phyloP scores from a whole-genome alignment of 1,139 yeast genomes.

The Nakaseomyces uthaithaninus region DNA sequence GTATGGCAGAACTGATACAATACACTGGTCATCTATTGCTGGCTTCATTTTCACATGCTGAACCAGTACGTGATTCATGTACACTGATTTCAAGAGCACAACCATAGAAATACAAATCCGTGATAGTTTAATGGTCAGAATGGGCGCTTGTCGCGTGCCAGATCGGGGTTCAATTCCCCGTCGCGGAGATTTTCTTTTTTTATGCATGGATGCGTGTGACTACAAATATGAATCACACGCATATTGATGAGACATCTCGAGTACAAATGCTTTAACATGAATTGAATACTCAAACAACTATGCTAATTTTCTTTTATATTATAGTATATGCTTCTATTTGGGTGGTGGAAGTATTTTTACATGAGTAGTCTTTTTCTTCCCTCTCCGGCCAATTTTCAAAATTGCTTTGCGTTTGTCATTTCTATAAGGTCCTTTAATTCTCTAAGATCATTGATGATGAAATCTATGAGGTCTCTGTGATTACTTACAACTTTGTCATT shows the following conservation, averaged over 20 bases:
- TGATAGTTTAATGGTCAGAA: conserved; percentile 35
- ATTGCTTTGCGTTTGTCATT: not conserved
- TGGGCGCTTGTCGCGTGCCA: conserved; percentile 36
- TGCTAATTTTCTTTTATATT: not conserved
- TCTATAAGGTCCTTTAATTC: conserved; percentile 1
- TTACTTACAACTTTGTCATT: not conserved
- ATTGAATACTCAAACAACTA: no score
- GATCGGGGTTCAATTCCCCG: conserved; percentile 37
- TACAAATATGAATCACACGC: no score
- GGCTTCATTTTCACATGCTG: not conserved
- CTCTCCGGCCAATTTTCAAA: no score
- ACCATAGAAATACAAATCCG: conserved; percentile 14
- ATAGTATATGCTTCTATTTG: not conserved
- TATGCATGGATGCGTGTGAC: not conserved
- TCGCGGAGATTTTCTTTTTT: conserved; percentile 30
- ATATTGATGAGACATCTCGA: no score
- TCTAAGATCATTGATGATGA: conserved; percentile 1
- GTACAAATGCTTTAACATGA: no score
- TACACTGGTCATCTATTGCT: no score
- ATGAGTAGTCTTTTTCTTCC: no score
- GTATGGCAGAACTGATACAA: not conserved
- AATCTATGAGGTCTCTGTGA: not conserved
- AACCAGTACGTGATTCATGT: not conserved
- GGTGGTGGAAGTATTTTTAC: no score
- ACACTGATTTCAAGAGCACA: not conserved